Conservation (phyloP, 2,329 filamentous ascomycete species). For the Colletotrichum endophyticum region DNA sequence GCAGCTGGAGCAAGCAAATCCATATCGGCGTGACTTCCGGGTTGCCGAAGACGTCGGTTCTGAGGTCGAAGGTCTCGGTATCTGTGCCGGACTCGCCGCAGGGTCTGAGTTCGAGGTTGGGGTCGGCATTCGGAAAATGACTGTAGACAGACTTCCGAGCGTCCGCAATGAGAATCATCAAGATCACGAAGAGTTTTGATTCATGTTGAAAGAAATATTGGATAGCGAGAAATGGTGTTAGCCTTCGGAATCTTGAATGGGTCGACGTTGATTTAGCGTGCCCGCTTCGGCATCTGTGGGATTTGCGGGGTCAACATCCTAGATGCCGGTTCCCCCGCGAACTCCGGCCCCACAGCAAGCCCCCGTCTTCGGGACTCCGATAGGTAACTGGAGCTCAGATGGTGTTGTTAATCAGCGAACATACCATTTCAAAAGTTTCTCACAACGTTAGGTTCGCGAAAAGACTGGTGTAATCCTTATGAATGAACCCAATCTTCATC, state of each 20-base stretch:
- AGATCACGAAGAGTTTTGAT: background rate
- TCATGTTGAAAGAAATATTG: background rate
- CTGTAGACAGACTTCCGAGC: background rate
- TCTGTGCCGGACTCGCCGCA: background rate
- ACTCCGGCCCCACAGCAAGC: background rate
- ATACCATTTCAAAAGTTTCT: background rate
- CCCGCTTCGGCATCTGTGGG: background rate
- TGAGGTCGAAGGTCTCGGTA: background rate
- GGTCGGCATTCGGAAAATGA: background rate
- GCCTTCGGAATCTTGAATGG: background rate
- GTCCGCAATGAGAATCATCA: background rate
- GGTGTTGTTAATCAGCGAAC: background rate
- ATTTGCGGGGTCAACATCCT: background rate
- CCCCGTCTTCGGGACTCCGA: background rate
- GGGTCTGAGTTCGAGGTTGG: background rate
- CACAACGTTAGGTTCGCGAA: background rate
- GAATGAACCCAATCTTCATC: background rate
- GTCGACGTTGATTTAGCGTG: background rate
- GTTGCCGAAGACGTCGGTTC: background rate
- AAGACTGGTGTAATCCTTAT: background rate
- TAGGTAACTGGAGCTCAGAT: background rate
- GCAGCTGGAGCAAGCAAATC: constrained; percentile 14
- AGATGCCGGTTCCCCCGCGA: background rate
- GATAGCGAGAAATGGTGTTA: background rate
- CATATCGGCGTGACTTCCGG: constrained; percentile 8